These are phyloP conservation scores for Suillus subaureus DNA, from an alignment of 768 basidiomycete genomes.

Conservation along the genomic window DNA sequence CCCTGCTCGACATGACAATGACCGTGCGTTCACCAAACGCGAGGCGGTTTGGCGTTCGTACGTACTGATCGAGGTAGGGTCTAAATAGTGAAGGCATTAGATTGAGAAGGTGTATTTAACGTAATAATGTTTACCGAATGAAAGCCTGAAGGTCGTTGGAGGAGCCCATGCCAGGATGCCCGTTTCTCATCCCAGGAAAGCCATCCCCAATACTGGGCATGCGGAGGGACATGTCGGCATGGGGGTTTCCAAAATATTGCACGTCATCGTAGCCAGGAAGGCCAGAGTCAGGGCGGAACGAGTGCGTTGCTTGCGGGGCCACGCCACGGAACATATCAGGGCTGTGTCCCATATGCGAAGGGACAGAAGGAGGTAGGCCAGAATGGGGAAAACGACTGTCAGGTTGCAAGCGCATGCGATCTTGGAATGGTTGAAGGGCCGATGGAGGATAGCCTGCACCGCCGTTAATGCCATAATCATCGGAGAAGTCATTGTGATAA, in stretches of 20 bases:
- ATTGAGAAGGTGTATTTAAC: conserved; percentile 21
- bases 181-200: conserved; percentile 64
- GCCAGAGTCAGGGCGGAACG: conserved; percentile 54
- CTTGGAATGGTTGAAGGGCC: conserved; percentile 58
- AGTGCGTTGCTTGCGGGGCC: conserved; percentile 69
- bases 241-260: conserved; percentile 56
- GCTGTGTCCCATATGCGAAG: conserved; percentile 52
- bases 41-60: conserved; percentile 81
- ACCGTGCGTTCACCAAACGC: conserved; percentile 92
- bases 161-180: conserved; percentile 55
- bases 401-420: conserved; percentile 60
- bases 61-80: conserved; percentile 84
- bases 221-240: conserved; percentile 58
- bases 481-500: conserved; percentile 62
- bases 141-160: conserved; percentile 80
- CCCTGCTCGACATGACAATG: conserved; percentile 97
- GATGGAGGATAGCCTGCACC: conserved; percentile 51
- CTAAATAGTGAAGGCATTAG: conserved; percentile 37
- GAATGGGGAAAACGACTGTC: conserved; percentile 54
- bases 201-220: conserved; percentile 66
- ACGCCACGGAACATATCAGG: conserved; percentile 68
- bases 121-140: conserved; percentile 57
- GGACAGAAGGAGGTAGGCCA: conserved; percentile 42
- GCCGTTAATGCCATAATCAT: conserved; percentile 59
- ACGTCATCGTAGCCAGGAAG: conserved; percentile 61